Evolutionary conservation across 1,139 yeast species (phyloP), one percentile per base, ranked within the genome.

Genomic region (Pichia sp.): DNA sequence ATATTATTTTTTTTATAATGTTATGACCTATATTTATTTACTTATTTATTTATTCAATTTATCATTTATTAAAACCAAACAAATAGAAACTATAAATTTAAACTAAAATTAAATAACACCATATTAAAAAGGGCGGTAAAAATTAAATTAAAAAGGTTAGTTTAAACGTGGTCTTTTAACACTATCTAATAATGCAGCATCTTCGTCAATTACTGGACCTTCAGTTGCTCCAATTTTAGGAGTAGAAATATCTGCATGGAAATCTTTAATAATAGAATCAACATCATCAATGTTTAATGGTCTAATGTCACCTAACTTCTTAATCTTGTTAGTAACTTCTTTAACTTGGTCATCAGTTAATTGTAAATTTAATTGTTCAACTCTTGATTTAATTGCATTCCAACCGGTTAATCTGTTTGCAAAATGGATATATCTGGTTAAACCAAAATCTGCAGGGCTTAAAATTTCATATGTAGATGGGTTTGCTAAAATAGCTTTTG

Each of bases 331-430:
- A 34, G 98, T 91, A 51, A 91, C 95, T 64, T 87, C 96, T 75
- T 91, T 91, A 68, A 85, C 75, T 71, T 91, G 97, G 55, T 80
- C 91, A 61, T 91, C 98, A 43, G 91, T 80, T 63, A 91, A 74
- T 57, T 82, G 70, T 67, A 91, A 76, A 68, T 91, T 88, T 72
- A 91, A 78, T 69, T 91, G 97, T 64, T 91, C 98, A 43, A 91
- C 98, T 72, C 98, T 81, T 43, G 95, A 81, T 73, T 91, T 91
- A 74, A 91, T 91, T 38, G 97, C 97, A 65, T 91, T 91, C 98
- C 98, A 91, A 43, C 98, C 98, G 28, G 98, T 91, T 60, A 91
- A 75, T 61, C 97, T 82, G 74, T 89, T 89, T 55, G 97, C 97
- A 64, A 91, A 91, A 68, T 91, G 97, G 59, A 91, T 89, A 64